Percentiles rank a stretch among this genome's conserved stretches.
phyloP scores from a whole-genome alignment of 371 early-diverging fungal genomes.

The Mucor racemosus region DNA sequence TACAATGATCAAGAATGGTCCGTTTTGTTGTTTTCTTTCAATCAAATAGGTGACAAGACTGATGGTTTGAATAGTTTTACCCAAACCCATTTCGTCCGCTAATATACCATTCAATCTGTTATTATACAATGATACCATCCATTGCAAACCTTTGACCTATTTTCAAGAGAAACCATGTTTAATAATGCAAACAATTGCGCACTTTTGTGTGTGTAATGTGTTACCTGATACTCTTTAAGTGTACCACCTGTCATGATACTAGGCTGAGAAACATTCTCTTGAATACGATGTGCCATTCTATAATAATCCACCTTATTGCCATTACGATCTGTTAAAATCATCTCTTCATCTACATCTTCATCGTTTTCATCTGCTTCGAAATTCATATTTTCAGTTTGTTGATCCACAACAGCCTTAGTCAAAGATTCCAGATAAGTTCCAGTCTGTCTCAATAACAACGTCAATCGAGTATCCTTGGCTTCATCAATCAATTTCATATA shows the following conservation, averaged over 20 bases:
- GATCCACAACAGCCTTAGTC: slow-evolving; percentile 76
- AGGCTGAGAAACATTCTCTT: slow-evolving; percentile 85
- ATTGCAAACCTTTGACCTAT: slow-evolving; percentile 93
- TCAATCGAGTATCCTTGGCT: slow-evolving; percentile 93
- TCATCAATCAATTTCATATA: slow-evolving; percentile 92
- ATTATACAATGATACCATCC: slow-evolving; percentile 98
- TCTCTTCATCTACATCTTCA: slow-evolving; percentile 64
- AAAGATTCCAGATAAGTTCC: slow-evolving; percentile 83
- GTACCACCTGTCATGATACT: slow-evolving; percentile 82
- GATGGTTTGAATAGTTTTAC: slow-evolving; percentile 98
- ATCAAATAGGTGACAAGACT: slow-evolving; percentile 94
- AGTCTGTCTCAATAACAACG: slow-evolving; percentile 87
- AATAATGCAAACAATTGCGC: too few relatives aligned
- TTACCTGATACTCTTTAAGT: slow-evolving; percentile 93
- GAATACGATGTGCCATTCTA: slow-evolving; percentile 81
- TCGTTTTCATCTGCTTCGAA: slow-evolving; percentile 46
- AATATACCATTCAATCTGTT: slow-evolving; percentile 97
- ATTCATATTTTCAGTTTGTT: slow-evolving; percentile 70
- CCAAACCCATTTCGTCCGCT: slow-evolving; percentile 99
- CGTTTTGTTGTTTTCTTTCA: slow-evolving; percentile 88
- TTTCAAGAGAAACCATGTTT: not conserved
- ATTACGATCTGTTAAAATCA: slow-evolving; percentile 41
- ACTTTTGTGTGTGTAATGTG: not conserved
- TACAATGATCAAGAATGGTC: slow-evolving; percentile 94
- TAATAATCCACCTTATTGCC: slow-evolving; percentile 82